Base-by-base conservation (phyloP, 371 early-diverging fungal species). In the Mucor velutinosus region DNA sequence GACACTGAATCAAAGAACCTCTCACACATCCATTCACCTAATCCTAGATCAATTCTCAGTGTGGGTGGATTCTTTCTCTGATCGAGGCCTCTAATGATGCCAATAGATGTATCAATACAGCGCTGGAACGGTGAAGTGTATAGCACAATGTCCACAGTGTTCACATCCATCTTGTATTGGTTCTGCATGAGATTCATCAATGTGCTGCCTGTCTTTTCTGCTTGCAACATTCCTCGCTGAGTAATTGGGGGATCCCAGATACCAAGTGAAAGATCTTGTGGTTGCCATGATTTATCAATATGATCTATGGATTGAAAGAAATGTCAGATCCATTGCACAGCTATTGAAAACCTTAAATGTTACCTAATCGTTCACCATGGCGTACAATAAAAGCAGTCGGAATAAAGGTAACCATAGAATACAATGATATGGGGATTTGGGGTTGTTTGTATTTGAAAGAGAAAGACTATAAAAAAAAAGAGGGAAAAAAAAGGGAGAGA, bases 1-100 rank as follows among this genome's bases (percentile, higher is more conserved):
- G 51, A 23, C 1, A 78, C 62, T 1, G 72, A 67, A 21, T 83
- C 76, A 70, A 78, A 82, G 47, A 79, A 82, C 6, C 64, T 61
- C 23, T 82, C 83, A 23, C 66, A 76, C 76, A 80, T 75, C 83
- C 83, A 83, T 69, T 83, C 83, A 10, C 79, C 78, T 30, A 80
- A 37, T 1, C 80, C 80, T 1, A 80, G 61, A 35, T 83, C 80
- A 6, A 83, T 30, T 17, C 80, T 72, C 11, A 66, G 17, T 12
- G 60, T 47, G n/a, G 71, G 66, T 47, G 58, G 55, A 21, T 58
- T 25, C n/a, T 62, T 58, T 19, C 37, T 14, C 35, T 65, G 66
- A 25, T 58, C 21, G 32, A 78, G 41, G 0, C 77, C 78, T 35
- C 62, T 71, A 14, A 76, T 66, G 29, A 83, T 64, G 1, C 75